A percentile compares a stretch with the other conserved stretches of the same genome.
These are phyloP conservation scores for Magnolia officinalis DNA, from an alignment of 164 flowering plant species.

Conservation along the genomic window DNA sequence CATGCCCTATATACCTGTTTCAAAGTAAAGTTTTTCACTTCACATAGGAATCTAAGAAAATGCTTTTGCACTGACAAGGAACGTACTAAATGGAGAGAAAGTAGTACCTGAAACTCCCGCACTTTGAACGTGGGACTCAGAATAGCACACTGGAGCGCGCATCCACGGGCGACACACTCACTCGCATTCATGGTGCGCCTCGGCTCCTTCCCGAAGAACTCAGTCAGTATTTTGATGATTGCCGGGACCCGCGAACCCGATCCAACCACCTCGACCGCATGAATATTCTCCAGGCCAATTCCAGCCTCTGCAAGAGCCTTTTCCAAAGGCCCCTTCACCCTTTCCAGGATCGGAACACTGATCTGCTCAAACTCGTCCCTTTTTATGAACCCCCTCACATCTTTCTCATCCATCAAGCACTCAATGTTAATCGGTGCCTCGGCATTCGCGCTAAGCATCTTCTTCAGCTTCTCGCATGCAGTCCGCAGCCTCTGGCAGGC, in stretches of 20 bases:
- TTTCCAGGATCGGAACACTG: slow-evolving; percentile 70
- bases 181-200: slow-evolving; percentile 96
- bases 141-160: slow-evolving; percentile 84
- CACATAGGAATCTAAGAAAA: no score
- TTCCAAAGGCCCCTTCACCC: slow-evolving; percentile 74
- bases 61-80: not conserved
- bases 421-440: slow-evolving; percentile 82
- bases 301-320: slow-evolving; percentile 79
- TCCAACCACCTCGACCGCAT: slow-evolving; percentile 85
- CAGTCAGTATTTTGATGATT: slow-evolving; percentile 63
- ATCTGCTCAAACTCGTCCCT: slow-evolving; percentile 83
- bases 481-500: slow-evolving; percentile 72
- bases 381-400: slow-evolving; percentile 74
- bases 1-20: no score
- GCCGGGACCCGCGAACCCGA: slow-evolving; percentile 92
- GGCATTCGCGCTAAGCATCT: slow-evolving; percentile 85
- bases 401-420: slow-evolving; percentile 93
- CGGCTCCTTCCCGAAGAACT: slow-evolving; percentile 84
- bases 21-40: no score
- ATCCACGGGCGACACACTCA: slow-evolving; percentile 86
- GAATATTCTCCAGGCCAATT: slow-evolving; percentile 53
- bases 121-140: slow-evolving; percentile 93
- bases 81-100: not conserved
- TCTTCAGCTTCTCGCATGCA: slow-evolving; percentile 80
- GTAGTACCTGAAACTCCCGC: slow-evolving; percentile 76